phyloP scores from a whole-genome alignment of 768 basidiomycete species.

The Mycena polygramma region DNA sequence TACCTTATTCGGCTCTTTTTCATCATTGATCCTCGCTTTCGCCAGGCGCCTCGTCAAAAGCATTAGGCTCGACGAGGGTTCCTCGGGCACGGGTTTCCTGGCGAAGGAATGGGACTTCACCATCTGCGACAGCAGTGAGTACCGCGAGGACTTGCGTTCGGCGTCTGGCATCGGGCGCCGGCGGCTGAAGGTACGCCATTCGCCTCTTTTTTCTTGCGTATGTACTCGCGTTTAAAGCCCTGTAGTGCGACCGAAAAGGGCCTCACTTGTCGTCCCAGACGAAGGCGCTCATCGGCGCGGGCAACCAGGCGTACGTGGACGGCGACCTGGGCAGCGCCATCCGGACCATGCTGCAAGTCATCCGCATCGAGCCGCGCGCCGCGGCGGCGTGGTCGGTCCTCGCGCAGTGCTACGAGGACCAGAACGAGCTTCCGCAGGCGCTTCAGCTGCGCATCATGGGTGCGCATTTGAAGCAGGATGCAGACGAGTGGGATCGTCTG shows the following conservation, averaged over 20 bases:
- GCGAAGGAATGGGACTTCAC: conserved; percentile 81
- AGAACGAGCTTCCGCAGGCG: conserved; percentile 75
- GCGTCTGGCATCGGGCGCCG: conserved; percentile 80
- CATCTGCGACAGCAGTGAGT: conserved; percentile 75
- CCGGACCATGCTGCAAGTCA: conserved; percentile 89
- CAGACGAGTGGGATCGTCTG: conserved; percentile 89
- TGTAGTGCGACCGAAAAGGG: conserved; percentile 62
- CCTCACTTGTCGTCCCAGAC: conserved; percentile 79
- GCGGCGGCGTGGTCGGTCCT: conserved; percentile 89
- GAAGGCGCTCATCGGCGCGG: conserved; percentile 82
- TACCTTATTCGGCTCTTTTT: conserved; percentile 2
- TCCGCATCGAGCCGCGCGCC: conserved; percentile 92
- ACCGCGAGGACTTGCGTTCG: conserved; percentile 78
- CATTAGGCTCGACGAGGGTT: conserved; percentile 67
- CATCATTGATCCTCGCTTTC: conserved; percentile 1
- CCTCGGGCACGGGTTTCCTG: conserved; percentile 59
- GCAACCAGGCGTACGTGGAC: conserved; percentile 89
- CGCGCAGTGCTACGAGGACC: conserved; percentile 85
- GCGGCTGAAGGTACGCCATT: conserved; percentile 58
- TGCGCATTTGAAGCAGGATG: conserved; percentile 86
- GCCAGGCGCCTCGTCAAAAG: conserved; percentile 75
- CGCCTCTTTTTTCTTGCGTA: conserved; percentile 4
- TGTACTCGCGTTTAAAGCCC: not conserved
- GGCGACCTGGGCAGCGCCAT: conserved; percentile 76
- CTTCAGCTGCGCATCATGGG: conserved; percentile 91